Evolutionary conservation across 305 asterid species (phyloP).

Genomic region (Rubia tinctorum): DNA sequence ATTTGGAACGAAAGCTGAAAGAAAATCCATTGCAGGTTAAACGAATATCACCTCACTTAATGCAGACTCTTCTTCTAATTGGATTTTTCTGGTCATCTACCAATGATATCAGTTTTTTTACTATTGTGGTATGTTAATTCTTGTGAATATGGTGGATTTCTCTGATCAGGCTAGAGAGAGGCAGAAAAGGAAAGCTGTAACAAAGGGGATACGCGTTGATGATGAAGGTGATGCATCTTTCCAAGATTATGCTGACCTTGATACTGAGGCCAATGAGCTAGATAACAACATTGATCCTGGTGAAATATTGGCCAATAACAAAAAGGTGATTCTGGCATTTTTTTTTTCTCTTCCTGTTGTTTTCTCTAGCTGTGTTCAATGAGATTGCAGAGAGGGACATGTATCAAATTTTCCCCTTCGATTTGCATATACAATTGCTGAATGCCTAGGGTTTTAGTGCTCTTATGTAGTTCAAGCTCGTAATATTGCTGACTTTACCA

Average conservation of each 20-base stretch:
- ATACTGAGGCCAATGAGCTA: slow-evolving; percentile 40
- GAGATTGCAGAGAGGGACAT: background rate
- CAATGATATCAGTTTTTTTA: slow-evolving; percentile 1
- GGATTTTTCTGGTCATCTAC: background rate
- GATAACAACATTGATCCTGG: slow-evolving; percentile 52
- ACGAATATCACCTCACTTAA: slow-evolving; percentile 3
- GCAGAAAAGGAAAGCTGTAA: slow-evolving; percentile 73
- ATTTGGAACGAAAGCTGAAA: slow-evolving; percentile 86
- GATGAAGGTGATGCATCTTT: slow-evolving; percentile 87
- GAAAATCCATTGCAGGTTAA: slow-evolving; percentile 87
- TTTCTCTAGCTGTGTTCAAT: no score
- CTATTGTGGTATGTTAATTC: slow-evolving; percentile 7
- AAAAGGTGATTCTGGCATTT: slow-evolving; percentile 51
- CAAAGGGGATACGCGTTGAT: slow-evolving; percentile 75
- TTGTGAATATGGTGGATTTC: slow-evolving; percentile 12
- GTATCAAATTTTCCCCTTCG: background rate
- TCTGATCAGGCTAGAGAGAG: slow-evolving; percentile 83
- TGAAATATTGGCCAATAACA: slow-evolving; percentile 53
- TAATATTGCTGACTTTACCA: background rate
- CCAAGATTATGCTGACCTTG: slow-evolving; percentile 63
- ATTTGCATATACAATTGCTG: no score
- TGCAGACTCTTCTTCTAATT: background rate
- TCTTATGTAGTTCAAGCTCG: background rate
- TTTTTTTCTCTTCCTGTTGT: background rate
- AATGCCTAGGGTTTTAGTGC: background rate